phyloP scores from a whole-genome alignment of 2,329 filamentous ascomycete species.

The Ilyonectria destructans region DNA sequence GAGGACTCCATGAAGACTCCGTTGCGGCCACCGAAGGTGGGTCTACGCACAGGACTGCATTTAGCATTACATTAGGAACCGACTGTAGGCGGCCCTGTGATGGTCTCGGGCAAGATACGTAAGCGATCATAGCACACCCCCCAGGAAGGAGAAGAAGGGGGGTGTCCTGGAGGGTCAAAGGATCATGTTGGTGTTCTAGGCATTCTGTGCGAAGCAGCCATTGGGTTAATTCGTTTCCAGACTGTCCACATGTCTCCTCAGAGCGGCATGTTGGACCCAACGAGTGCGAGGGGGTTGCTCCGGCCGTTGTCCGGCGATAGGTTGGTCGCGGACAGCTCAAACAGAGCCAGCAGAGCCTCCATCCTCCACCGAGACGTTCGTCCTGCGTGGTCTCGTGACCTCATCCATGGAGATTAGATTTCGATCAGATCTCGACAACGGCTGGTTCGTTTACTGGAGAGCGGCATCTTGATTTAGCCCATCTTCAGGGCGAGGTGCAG shows the following conservation, averaged over 20 bases:
- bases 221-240: background rate
- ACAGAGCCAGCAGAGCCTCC: constrained; percentile 24
- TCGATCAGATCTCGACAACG: constrained; percentile 43
- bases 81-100: constrained; percentile 41
- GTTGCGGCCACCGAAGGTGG: constrained; percentile 38
- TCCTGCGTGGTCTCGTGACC: constrained; percentile 39
- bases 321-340: background rate
- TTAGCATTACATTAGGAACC: constrained; percentile 39
- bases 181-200: constrained; percentile 17
- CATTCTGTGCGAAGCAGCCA: background rate
- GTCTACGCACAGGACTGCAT: constrained; percentile 30
- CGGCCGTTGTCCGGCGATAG: background rate
- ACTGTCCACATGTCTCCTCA: background rate
- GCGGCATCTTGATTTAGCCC: constrained; percentile 29
- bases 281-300: background rate
- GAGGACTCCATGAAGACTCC: constrained; percentile 17
- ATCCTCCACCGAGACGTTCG: constrained; percentile 10
- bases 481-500: constrained; percentile 43
- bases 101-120: constrained; percentile 3
- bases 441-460: constrained; percentile 18
- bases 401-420: constrained; percentile 40
- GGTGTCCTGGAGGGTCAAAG: constrained; percentile 10
- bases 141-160: background rate
- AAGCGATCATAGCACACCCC: constrained; percentile 29
- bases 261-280: background rate